Evolutionary conservation across 257 asterid species (phyloP), one percentile per base, ranked within the genome.

Genomic region (Hygrophila difformis): DNA sequence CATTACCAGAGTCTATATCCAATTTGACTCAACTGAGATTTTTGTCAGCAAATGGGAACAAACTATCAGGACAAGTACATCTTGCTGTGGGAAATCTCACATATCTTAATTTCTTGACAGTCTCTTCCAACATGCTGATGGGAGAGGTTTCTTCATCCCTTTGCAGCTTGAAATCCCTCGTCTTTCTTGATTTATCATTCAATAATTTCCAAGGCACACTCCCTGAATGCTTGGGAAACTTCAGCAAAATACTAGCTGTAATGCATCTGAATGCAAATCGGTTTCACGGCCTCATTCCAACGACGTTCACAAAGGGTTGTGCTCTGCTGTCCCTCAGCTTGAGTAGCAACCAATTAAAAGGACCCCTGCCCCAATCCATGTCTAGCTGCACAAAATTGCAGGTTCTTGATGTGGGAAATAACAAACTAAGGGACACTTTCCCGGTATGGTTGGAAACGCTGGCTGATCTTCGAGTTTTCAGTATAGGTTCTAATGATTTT

Each of bases 71-170:
- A 3, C 3, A 24, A 3, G 8, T 24, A 24, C 31, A 3, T 24
- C 8, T 8, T 8, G 8, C 31, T 8, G 8, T 24, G 3, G 31
- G 31, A 3, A 24, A 24, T 8, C 31, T 12, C 75, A 67, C 24
- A 66, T 64, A 49, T 76, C 92, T 2, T 91, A 73, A 62, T 54
- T 82, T 31, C 65, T 44, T 36, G 17, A 11, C n/a, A 1, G 4
- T 36, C 1, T 1, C 12, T 36, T 36, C 47, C 22, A 17, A 20
- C 11, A 17, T n/a, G 1, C n/a, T 41, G 7, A 15, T 26, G 1
- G 48, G 48, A 8, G 31, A 18, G 29, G 12, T 18, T 18, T 29
- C 48, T 18, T 42, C 28, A 18, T 18, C 48, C 28, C 9, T 42
- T 18, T 42, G 48, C 29, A 5, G 11, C 12, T 9, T 19, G 7